phyloP scores from a whole-genome alignment of 2,329 filamentous ascomycete genomes.

The Xylaria sp. region DNA sequence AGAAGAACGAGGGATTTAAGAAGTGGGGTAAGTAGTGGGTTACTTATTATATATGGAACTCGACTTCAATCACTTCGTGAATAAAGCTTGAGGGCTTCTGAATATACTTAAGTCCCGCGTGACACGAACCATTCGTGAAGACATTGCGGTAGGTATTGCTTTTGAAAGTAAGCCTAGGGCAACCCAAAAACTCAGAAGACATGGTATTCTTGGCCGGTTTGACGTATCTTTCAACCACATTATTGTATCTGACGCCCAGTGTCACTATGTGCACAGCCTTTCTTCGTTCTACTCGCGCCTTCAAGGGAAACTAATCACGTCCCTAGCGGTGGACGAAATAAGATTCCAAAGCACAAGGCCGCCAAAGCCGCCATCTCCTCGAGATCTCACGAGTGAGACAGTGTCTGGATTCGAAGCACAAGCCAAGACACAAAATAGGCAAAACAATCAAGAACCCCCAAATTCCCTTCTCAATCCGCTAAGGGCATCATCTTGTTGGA shows the following conservation, averaged over 20 bases:
- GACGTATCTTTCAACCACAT: not conserved
- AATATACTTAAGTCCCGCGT: not conserved
- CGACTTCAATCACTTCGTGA: not conserved
- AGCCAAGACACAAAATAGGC: not conserved
- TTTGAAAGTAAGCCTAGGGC: not conserved
- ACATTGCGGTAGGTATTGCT: not conserved
- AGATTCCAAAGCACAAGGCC: not conserved
- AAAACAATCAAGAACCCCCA: not conserved
- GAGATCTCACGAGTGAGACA: not conserved
- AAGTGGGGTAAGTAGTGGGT: slow-evolving; percentile 55
- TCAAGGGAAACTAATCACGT: not conserved
- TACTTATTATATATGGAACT: slow-evolving; percentile 1
- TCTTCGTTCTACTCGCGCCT: not conserved
- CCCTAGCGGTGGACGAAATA: not conserved
- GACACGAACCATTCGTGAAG: not conserved
- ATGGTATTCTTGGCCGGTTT: not conserved
- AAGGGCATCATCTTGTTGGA: slow-evolving; percentile 9
- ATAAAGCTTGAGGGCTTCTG: not conserved
- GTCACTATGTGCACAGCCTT: not conserved
- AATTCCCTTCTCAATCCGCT: not conserved
- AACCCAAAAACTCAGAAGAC: not conserved
- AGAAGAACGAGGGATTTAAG: slow-evolving; percentile 70
- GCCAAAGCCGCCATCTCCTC: not conserved
- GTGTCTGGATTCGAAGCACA: not conserved
- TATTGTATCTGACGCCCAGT: not conserved